These are phyloP conservation scores for Incumbomyces delicatus DNA, from an alignment of 2,329 filamentous ascomycete species.

Conservation along the genomic window DNA sequence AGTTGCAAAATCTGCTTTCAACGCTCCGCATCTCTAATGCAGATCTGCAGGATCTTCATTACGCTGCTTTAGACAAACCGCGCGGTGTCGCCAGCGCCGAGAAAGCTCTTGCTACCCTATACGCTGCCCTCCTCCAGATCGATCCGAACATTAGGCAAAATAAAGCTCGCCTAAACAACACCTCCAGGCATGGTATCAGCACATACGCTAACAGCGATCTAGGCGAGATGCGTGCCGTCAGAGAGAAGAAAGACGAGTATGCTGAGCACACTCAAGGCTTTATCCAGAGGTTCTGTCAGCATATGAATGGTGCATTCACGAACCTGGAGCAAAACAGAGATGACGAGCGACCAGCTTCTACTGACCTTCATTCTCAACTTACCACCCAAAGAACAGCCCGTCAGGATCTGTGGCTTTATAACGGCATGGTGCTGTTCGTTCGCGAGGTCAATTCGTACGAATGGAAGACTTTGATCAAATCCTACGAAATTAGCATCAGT, in stretches of 20 bases:
- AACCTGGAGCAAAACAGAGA: conserved; percentile 59
- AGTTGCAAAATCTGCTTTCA: conserved; percentile 78
- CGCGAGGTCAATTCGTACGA: conserved; percentile 72
- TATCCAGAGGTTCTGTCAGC: conserved; percentile 67
- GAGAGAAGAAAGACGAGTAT: conserved; percentile 90
- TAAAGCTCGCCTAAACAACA: conserved; percentile 37
- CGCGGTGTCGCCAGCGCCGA: conserved; percentile 71
- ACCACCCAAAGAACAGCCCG: conserved; percentile 62
- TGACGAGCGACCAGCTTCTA: conserved; percentile 33
- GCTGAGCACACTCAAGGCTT: conserved; percentile 65
- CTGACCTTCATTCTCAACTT: conserved; percentile 46
- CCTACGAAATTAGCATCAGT: conserved; percentile 69
- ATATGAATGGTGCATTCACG: conserved; percentile 73
- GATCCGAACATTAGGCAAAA: conserved; percentile 64
- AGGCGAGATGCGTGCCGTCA: conserved; percentile 81
- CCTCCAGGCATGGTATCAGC: conserved; percentile 29
- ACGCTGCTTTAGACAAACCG: conserved; percentile 61
- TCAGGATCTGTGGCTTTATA: conserved; percentile 74
- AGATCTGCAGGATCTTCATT: conserved; percentile 63
- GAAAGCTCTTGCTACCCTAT: conserved; percentile 64
- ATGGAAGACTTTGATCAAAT: conserved; percentile 69
- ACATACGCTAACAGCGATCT: conserved; percentile 65
- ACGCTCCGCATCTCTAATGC: conserved; percentile 77
- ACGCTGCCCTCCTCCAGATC: conserved; percentile 88
- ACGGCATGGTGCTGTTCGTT: conserved; percentile 76